phyloP scores from a whole-genome alignment of 2,329 filamentous ascomycete species.

The Fusarium palustre region DNA sequence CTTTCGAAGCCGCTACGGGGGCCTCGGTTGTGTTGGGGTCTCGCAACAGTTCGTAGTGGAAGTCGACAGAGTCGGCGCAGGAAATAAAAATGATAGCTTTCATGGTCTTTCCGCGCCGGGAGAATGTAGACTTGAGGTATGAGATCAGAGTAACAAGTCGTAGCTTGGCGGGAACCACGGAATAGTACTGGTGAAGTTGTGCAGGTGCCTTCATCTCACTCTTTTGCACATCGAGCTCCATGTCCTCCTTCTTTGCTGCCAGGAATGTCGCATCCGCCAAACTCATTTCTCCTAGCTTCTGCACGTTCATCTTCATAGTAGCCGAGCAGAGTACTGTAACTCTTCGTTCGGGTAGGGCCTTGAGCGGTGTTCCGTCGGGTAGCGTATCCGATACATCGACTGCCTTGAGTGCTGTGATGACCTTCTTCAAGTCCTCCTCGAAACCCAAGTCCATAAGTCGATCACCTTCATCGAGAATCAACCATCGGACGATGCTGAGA shows the following conservation, averaged over 20 bases:
- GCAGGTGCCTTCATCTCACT: constrained; percentile 82
- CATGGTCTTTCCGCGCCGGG: constrained; percentile 90
- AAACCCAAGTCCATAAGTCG: constrained; percentile 99
- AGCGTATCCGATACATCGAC: constrained; percentile 69
- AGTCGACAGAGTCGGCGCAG: constrained; percentile 96
- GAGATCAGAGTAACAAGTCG: constrained; percentile 89
- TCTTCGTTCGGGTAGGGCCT: constrained; percentile 77
- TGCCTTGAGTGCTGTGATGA: constrained; percentile 81
- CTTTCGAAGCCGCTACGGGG: constrained; percentile 47
- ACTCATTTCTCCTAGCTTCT: constrained; percentile 93
- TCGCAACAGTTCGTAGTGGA: constrained; percentile 88
- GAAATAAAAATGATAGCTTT: constrained; percentile 98
- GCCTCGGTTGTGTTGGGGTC: constrained; percentile 50
- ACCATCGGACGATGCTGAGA: constrained; percentile 89
- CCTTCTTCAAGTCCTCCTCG: constrained; percentile 90
- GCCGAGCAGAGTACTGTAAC: constrained; percentile 94
- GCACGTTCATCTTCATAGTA: constrained; percentile 97
- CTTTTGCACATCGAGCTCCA: constrained; percentile 59
- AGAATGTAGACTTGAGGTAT: constrained; percentile 87
- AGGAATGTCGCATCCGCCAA: constrained; percentile 92
- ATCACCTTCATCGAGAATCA: constrained; percentile 96
- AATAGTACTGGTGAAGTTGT: constrained; percentile 92
- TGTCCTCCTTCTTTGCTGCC: constrained; percentile 69
- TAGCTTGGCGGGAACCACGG: constrained; percentile 88
- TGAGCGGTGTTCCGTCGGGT: constrained; percentile 67